These are phyloP conservation scores for Hordeum pubiflorum DNA, from an alignment of 202 grass and related monocot genomes.

Conservation along the genomic window DNA sequence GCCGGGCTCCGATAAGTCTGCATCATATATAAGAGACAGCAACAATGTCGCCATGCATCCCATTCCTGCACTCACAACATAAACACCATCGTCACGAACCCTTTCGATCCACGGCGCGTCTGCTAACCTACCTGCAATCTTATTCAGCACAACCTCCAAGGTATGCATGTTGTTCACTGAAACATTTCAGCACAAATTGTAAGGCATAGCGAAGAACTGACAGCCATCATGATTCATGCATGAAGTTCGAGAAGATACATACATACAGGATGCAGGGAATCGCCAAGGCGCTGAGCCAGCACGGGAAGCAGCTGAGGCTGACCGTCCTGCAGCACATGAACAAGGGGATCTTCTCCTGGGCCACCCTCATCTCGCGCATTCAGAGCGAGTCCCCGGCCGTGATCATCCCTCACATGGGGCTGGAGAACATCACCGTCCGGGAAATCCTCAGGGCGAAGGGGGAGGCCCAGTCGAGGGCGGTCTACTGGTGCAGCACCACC, in stretches of 20 bases:
- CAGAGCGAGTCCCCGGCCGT: constrained; percentile 41
- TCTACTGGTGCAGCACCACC: constrained; percentile 66
- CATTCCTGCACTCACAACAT: not conserved
- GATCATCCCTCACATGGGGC: constrained; percentile 61
- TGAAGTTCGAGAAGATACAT: constrained; percentile 3
- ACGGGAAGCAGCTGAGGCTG: constrained; percentile 56
- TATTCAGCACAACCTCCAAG: not conserved
- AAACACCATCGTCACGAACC: constrained; percentile 9
- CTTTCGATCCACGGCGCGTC: not conserved
- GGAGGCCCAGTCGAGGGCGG: constrained; percentile 35
- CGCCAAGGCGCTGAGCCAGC: constrained; percentile 46
- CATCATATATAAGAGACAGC: constrained; percentile 6
- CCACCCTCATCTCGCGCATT: constrained; percentile 52
- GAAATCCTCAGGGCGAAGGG: constrained; percentile 75
- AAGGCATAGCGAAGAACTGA: not conserved
- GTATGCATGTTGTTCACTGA: not conserved
- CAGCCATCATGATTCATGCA: not conserved
- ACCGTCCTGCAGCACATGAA: constrained; percentile 66
- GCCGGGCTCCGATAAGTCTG: not conserved
- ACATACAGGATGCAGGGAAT: constrained; percentile 60
- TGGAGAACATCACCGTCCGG: constrained; percentile 80
- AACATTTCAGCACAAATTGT: not conserved
- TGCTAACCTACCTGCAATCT: not conserved
- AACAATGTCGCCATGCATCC: not conserved
- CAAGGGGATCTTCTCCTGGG: constrained; percentile 64